Evolutionary conservation across 148 eudicot genomes (phyloP).

Genomic region (Rhododendron ferrugineum): DNA sequence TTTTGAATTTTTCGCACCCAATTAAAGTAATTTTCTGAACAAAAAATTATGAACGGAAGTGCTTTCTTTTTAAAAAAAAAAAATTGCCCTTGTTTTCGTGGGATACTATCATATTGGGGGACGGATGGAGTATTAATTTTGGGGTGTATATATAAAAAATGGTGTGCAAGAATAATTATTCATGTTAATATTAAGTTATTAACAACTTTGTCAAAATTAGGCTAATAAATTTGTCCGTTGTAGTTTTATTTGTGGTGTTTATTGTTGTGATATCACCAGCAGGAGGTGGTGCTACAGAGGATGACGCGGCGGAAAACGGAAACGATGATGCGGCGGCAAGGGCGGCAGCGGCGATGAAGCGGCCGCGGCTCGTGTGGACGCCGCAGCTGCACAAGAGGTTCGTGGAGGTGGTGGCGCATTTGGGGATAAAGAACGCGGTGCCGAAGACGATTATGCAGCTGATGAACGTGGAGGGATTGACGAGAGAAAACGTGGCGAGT

Average conservation of each 20-base stretch:
- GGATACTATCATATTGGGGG: too few species aligned
- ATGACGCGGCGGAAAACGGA: constrained; percentile 3
- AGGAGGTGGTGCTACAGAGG: constrained; percentile 15
- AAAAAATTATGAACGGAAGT: too few species aligned
- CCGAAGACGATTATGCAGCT: constrained; percentile 32
- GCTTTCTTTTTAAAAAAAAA: too few species aligned
- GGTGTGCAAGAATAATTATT: too few species aligned
- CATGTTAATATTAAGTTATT: too few species aligned
- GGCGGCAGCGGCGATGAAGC: constrained; percentile 13
- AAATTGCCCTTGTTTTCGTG: too few species aligned
- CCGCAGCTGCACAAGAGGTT: constrained; percentile 29
- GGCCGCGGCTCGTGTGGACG: constrained; percentile 31
- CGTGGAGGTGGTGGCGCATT: constrained; percentile 25
- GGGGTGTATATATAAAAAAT: too few species aligned
- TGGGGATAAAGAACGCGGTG: constrained; percentile 25
- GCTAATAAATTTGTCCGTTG: background rate
- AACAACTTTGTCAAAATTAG: background rate
- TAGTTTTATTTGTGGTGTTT: background rate
- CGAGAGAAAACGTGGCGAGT: constrained; percentile 26
- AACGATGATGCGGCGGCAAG: constrained; percentile 11
- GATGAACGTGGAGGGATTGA: constrained; percentile 29
- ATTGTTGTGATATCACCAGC: background rate
- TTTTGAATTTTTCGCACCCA: too few species aligned
- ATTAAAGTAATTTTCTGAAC: too few species aligned
- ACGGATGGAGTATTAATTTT: too few species aligned